These are phyloP conservation scores for Hygrophila difformis DNA, from an alignment of 257 asterid species.

Conservation along the genomic window DNA sequence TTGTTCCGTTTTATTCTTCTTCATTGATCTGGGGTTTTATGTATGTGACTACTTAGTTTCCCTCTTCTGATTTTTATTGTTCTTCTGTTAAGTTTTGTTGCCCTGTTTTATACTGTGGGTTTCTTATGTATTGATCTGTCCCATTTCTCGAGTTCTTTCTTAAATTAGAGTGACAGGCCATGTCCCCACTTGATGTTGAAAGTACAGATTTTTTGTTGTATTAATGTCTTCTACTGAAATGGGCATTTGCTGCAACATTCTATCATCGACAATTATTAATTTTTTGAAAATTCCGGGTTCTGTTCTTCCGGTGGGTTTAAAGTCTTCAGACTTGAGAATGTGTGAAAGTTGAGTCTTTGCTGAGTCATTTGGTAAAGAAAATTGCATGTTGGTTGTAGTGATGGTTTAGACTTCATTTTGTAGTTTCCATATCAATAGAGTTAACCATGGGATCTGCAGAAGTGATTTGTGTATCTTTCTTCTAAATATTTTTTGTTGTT, in stretches of 20 bases:
- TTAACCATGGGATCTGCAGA: background rate
- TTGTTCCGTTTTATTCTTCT: background rate
- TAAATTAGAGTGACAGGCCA: conserved; percentile 22
- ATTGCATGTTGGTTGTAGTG: conserved; percentile 14
- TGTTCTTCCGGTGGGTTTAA: background rate
- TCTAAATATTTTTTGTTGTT: conserved; percentile 7
- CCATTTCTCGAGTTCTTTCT: conserved; percentile 13
- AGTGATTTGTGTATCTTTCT: no score
- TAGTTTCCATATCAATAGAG: background rate
- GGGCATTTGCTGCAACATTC: no score
- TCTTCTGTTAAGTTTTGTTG: conserved; percentile 1
- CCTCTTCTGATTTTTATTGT: background rate
- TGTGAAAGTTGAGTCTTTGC: background rate
- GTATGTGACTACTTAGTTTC: conserved; percentile 2
- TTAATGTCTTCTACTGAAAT: no score
- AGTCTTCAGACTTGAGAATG: background rate
- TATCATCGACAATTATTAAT: no score
- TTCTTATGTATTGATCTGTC: conserved; percentile 15
- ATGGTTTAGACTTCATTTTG: conserved; percentile 1
- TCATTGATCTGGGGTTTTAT: conserved; percentile 24
- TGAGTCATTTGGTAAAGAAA: background rate
- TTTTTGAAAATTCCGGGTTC: background rate
- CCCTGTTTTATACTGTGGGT: background rate
- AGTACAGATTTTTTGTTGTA: background rate
- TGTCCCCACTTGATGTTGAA: conserved; percentile 20